phyloP scores from a whole-genome alignment of 2,329 filamentous ascomycete species.

The Amauroascus niger region DNA sequence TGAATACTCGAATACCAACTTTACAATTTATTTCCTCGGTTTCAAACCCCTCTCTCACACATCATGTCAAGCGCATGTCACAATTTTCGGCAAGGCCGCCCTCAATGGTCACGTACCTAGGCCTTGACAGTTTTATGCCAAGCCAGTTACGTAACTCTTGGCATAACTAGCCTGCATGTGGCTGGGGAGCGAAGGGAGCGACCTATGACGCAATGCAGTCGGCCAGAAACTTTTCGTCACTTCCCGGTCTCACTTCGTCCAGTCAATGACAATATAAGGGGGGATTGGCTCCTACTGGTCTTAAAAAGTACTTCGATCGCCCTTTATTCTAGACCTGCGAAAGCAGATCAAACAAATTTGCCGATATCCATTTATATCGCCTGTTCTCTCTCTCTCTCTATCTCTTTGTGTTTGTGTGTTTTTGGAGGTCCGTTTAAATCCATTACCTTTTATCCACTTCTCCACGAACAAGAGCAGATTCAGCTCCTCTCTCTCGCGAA shows the following conservation, averaged over 20 bases:
- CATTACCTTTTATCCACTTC: too few species aligned
- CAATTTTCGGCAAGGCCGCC: not conserved
- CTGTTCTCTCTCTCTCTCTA: not conserved
- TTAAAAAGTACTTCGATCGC: not conserved
- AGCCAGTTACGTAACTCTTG: slow-evolving; percentile 5
- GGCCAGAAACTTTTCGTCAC: not conserved
- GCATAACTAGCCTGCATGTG: not conserved
- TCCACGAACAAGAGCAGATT: not conserved
- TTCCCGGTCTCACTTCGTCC: slow-evolving; percentile 2
- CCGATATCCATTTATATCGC: too few species aligned
- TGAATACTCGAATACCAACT: slow-evolving; percentile 7
- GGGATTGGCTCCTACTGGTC: not conserved
- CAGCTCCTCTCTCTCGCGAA: not conserved
- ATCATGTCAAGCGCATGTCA: too few species aligned
- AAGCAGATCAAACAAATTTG: too few species aligned
- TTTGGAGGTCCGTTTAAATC: not conserved
- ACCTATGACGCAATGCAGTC: slow-evolving; percentile 8
- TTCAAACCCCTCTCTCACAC: too few species aligned
- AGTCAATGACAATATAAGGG: not conserved
- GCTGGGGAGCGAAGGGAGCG: not conserved
- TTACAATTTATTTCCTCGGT: too few species aligned
- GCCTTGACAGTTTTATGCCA: not conserved
- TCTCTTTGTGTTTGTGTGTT: too few species aligned
- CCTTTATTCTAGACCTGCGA: not conserved
- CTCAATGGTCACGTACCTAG: not conserved